Evolutionary conservation across 805 yeast genomes (phyloP), one percentile per base, ranked within the genome.

Genomic region (Jamesozyma jinghongensis): DNA sequence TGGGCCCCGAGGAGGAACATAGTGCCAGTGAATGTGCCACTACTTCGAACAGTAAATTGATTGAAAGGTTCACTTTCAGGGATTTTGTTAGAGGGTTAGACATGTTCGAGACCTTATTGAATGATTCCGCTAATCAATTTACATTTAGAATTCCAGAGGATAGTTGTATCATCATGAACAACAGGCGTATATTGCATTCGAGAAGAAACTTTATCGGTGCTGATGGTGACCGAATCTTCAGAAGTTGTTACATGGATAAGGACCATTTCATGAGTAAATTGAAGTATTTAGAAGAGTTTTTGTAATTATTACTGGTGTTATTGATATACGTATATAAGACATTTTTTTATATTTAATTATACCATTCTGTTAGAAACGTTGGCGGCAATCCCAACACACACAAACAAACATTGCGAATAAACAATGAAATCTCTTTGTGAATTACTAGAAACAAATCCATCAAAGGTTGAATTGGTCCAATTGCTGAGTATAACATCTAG

Each of bases 221-320:
- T 22, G 19, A 36, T 11, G 28, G 29, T 16, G 31, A 29, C n/a
- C 68, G 92, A 46, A 79, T 86, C 83, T 63, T 84, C 40, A 79
- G 81, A 70, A 90, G 90, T 1, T 75, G 85, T 37, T 83, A 82
- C 55, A 61, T 81, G 20, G 90, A 83, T 53, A 76, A 75, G 16
- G 94, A 83, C 54, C 68, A 83, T 28, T 81, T 70, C 57, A 65
- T 77, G 45, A 80, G 87, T n/a, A 76, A 68, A 46, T 56, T 79
- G 35, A 66, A 79, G 50, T 61, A 59, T 19, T 32, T 61, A 29
- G 59, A 54, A 31, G 58, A 53, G 35, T 49, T 36, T 48, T 45
- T 14, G 22, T 17, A 13, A 34, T 6, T 14, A n/a, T 25, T n/a
- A 4, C 12, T 18, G 5, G 13, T 22, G 6, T 14, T 8, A 18